Base-by-base conservation (phyloP, 345 rosid species). In the Firmiana major region DNA sequence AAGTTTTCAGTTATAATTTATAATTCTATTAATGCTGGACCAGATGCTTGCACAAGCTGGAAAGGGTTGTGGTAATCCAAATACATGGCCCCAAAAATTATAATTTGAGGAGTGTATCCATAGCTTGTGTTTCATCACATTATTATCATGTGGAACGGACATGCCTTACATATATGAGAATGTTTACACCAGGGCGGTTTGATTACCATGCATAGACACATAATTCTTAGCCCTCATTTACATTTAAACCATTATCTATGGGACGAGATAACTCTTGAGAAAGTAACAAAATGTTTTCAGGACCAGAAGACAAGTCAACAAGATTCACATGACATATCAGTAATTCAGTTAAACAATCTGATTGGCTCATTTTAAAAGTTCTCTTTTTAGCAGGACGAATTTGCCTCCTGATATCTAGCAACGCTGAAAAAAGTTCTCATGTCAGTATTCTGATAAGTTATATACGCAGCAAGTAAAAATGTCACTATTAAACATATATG, bases 341-440 rank as follows among this genome's bases (percentile, higher is more conserved):
- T 38, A 6, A 68, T 68, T 68, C 73, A 46, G 40, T 68, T 24
- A 26, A 40, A 16, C 42, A 69, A 46, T 48, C 58, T 48, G 57
- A 40, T 69, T 69, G 40, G 73, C 57, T 46, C 9, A 46, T 69
- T 46, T 24, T 26, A 45, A 11, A 66, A 28, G 16, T 13, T 59
- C 15, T 31, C n/a, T 7, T 60, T 16, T 16, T 48, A 26, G 59
- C 40, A 26, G 40, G 48, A 70, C 0, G 15, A 48, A 62, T 31
- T 31, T 31, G 34, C 34, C 34, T 31, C 34, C 83, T 90, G 90
- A 89, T 94, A 94, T 87, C 91, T 90, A 55, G 92, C 98, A 84
- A 92, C 91, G 81, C 98, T 91, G 97, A 74, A 81, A 85, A 80
- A 83, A 62, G 15, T n/a, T 38, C 7, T 62, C 53, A 73, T 43